A percentile compares a stretch with the other conserved stretches of the same genome.
phyloP scores from a whole-genome alignment of 2,329 filamentous ascomycete species.

The Aspergillus sclerotialis region DNA sequence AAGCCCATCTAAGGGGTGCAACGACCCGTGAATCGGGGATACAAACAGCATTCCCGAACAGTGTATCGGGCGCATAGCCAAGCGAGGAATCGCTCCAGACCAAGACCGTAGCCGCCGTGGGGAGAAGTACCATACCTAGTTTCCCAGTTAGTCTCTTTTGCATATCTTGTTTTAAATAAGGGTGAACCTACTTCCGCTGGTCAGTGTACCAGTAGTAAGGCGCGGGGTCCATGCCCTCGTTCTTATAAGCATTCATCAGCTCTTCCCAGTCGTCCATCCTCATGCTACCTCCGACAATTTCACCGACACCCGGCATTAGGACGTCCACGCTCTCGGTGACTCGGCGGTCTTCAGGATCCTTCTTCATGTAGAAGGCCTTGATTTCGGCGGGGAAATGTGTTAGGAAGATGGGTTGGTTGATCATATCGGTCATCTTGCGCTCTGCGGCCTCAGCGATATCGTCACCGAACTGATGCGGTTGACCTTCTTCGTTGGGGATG shows the following conservation, averaged over 20 bases:
- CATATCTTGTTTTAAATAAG: slow-evolving; percentile 3
- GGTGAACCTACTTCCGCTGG: slow-evolving; percentile 71
- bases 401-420: slow-evolving; percentile 90
- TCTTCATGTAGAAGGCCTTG: slow-evolving; percentile 99
- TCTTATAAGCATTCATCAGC: slow-evolving; percentile 78
- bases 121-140: slow-evolving; percentile 79
- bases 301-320: slow-evolving; percentile 86
- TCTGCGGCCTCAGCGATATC: slow-evolving; percentile 98
- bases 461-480: slow-evolving; percentile 86
- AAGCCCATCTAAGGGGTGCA: slow-evolving; percentile 48
- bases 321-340: slow-evolving; percentile 91
- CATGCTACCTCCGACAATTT: slow-evolving; percentile 96
- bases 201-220: slow-evolving; percentile 99
- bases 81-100: slow-evolving; percentile 72
- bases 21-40: slow-evolving; percentile 44
- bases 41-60: slow-evolving; percentile 52
- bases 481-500: slow-evolving; percentile 87
- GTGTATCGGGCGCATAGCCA: slow-evolving; percentile 63
- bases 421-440: slow-evolving; percentile 92
- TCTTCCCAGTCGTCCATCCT: slow-evolving; percentile 89
- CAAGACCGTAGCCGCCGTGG: slow-evolving; percentile 89
- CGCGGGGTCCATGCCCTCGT: slow-evolving; percentile 74
- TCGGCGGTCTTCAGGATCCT: slow-evolving; percentile 66
- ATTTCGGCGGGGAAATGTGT: slow-evolving; percentile 97
- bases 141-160: no score